A percentile compares a stretch with the other conserved stretches of the same genome.
Evolutionary conservation across 2,329 filamentous ascomycete species (phyloP).

Genomic region (Aureobasidium sp.): DNA sequence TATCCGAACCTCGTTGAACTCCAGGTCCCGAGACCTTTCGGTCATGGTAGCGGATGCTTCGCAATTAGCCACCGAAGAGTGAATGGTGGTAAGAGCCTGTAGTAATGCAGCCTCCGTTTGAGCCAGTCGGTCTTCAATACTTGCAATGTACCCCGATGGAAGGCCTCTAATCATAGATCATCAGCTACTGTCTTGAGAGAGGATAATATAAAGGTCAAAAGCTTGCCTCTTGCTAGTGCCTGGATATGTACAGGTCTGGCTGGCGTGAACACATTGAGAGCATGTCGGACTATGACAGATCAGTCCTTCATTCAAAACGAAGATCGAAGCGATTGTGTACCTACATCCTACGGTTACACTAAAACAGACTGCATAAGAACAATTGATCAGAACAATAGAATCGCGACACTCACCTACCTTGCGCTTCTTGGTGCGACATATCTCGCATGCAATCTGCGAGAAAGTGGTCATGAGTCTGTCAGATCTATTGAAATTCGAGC

Average conservation of each 20-base stretch:
- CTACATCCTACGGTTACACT: neutral
- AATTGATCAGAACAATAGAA: too few relatives aligned
- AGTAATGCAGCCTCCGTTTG: neutral
- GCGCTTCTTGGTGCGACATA: neutral
- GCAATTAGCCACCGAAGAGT: too few relatives aligned
- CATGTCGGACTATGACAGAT: neutral
- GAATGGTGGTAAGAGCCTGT: neutral
- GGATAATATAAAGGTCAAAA: too few relatives aligned
- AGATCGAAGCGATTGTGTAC: neutral
- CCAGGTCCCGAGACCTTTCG: neutral
- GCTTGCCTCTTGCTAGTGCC: neutral
- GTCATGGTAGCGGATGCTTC: too few relatives aligned
- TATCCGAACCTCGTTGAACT: neutral
- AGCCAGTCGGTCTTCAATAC: neutral
- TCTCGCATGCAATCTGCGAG: constrained; percentile 1
- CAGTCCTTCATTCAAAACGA: neutral
- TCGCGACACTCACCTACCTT: neutral
- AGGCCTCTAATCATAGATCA: neutral
- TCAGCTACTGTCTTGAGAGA: neutral
- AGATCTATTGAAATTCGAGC: too few relatives aligned
- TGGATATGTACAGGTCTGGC: neutral
- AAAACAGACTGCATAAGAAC: neutral
- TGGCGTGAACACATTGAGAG: neutral
- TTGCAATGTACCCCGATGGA: neutral
- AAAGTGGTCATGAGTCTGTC: neutral